These are phyloP conservation scores for Phalaenopsis equestris DNA, from an alignment of 106 monocot genomes.

Conservation along the genomic window DNA sequence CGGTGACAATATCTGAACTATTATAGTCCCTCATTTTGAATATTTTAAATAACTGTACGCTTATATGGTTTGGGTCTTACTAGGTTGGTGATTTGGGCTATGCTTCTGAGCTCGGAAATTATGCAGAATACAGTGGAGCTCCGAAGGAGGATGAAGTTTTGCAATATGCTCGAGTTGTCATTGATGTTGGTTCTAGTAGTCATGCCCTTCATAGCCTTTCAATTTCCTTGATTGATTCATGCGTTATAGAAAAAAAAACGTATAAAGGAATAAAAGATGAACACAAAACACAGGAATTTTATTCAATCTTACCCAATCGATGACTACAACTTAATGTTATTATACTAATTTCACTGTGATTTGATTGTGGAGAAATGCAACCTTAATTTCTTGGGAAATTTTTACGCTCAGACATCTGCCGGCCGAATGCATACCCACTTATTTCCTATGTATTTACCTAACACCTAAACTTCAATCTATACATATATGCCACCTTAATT, in stretches of 20 bases:
- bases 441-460: no score
- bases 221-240: background rate
- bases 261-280: no score
- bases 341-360: no score
- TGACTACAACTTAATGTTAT: background rate
- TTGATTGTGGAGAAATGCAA: no score
- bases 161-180: conserved; percentile 78
- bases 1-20: conserved; percentile 23
- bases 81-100: conserved; percentile 90
- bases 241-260: background rate
- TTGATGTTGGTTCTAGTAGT: conserved; percentile 43
- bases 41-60: background rate
- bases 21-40: background rate
- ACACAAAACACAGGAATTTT: no score
- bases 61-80: background rate
- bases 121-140: conserved; percentile 90
- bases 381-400: no score
- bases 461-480: no score
- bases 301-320: no score
- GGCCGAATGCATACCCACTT: no score
- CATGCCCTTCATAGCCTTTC: background rate
- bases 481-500: no score
- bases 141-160: conserved; percentile 88
- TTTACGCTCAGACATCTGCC: no score
- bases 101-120: conserved; percentile 84